Evolutionary conservation across 1,139 yeast genomes (phyloP).

Genomic region (Debaryomyces fabryi): DNA sequence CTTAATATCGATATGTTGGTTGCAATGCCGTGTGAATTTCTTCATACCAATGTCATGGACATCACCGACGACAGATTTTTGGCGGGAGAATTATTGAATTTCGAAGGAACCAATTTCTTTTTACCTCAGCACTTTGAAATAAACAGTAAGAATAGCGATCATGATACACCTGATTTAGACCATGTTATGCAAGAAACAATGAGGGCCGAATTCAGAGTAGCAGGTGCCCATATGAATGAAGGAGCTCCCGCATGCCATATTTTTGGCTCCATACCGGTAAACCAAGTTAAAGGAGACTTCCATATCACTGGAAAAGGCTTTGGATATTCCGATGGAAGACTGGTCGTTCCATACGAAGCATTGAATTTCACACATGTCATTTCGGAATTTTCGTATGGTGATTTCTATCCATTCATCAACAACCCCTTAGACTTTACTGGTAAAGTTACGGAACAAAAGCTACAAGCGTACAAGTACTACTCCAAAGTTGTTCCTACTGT

Average conservation of each 20-base stretch:
- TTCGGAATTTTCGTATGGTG: conserved; percentile 89
- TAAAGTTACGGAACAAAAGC: conserved; percentile 48
- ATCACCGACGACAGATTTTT: conserved; percentile 73
- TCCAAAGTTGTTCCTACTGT: conserved; percentile 84
- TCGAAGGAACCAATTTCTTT: conserved; percentile 61
- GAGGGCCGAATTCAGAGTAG: conserved; percentile 58
- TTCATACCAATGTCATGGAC: conserved; percentile 80
- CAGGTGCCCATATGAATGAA: conserved; percentile 43
- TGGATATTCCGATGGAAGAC: conserved; percentile 54
- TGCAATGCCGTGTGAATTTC: conserved; percentile 78
- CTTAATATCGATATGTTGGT: conserved; percentile 81
- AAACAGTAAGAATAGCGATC: conserved; percentile 48
- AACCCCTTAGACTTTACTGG: conserved; percentile 85
- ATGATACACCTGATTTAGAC: conserved; percentile 67
- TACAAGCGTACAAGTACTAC: conserved; percentile 61
- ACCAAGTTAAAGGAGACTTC: conserved; percentile 82
- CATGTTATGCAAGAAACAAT: conserved; percentile 65
- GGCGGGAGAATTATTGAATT: conserved; percentile 73
- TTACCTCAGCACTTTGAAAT: conserved; percentile 51
- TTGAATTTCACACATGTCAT: conserved; percentile 84
- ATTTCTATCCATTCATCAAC: conserved; percentile 79
- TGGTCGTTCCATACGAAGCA: conserved; percentile 47
- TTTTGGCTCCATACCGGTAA: conserved; percentile 84
- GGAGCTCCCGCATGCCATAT: conserved; percentile 85
- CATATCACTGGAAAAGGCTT: conserved; percentile 79